A percentile compares a stretch with the other conserved stretches of the same genome.
Evolutionary conservation across 164 flowering plant genomes (phyloP).

Genomic region (Tetrastigma voinierianum): DNA sequence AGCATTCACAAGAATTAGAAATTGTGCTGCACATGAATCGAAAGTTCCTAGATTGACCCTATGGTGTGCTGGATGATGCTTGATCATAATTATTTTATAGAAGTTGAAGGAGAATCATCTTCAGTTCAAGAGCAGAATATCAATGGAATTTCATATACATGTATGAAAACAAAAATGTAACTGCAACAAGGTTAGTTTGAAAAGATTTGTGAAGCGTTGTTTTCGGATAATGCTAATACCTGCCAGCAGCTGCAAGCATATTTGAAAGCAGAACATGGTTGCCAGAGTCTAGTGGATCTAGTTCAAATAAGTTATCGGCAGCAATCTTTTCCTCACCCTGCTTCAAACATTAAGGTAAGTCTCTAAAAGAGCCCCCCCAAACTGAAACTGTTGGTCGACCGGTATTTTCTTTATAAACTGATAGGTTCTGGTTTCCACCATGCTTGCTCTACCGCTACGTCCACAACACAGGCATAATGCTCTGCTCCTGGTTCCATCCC

Average conservation of each 20-base stretch:
- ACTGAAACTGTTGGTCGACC: conserved; percentile 60
- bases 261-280: conserved; percentile 83
- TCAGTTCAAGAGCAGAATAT: no score
- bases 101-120: neutral
- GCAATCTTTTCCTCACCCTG: conserved; percentile 55
- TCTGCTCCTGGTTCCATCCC: conserved; percentile 71
- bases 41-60: neutral
- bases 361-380: conserved; percentile 85
- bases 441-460: conserved; percentile 80
- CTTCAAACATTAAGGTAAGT: conserved; percentile 63
- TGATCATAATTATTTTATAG: neutral
- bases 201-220: neutral
- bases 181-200: neutral
- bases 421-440: no score
- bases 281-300: conserved; percentile 87
- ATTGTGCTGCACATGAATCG: neutral
- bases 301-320: conserved; percentile 66
- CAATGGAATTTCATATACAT: no score
- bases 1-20: neutral
- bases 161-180: no score
- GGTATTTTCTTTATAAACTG: conserved; percentile 64
- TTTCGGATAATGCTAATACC: conserved; percentile 27
- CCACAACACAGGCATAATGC: conserved; percentile 92
- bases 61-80: neutral
- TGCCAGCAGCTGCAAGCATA: conserved; percentile 74